Base-by-base conservation (phyloP, 371 early-diverging fungal genomes). In the Aphelidium insulamus region DNA sequence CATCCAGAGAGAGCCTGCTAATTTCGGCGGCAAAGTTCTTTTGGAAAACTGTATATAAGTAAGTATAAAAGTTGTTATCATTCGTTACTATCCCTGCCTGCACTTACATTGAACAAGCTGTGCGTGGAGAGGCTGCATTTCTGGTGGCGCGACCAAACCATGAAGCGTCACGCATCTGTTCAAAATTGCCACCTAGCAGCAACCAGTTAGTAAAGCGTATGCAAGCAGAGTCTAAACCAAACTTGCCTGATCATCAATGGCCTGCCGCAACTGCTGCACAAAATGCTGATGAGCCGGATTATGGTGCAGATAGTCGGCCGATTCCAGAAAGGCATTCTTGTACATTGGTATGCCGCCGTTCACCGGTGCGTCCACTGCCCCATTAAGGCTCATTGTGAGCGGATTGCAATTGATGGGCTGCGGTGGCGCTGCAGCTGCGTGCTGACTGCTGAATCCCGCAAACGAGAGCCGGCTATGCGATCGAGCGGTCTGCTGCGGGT, bases 331-430 rank as follows among this genome's bases (percentile, higher is more conserved):
- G 0, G 79, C 77, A 20, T 55, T 56, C 34, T 61, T 55, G 40
- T 78, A 81, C 54, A 77, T 66, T 17, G 69, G 62, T 3, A 81
- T 58, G 24, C 82, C 82, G 16, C 82, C 82, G 48, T 82, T 82
- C 3, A 82, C 77, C 16, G 79, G 77, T 3, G 82, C 79, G 57
- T 82, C 79, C 0, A 82, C 71, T 5, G 77, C 71, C 10, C 82
- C 79, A 42, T 77, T 77, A 17, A 82, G 43, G 3, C 73, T 62
- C 77, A 82, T 77, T 0, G 76, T 71, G 32, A 82, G 72, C 2
- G 70, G 72, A 36, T 69, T 77, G 22, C 66, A 55, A 37, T 73
- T 77, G 20, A 61, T 34, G 15, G 49, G 39, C 1, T 30, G 44
- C 14, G 32, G 11, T 11, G 29, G 33, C n/a, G 30, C 15, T 10